Base-by-base conservation (phyloP, 495 filamentous ascomycete genomes). In the Penicillium waksmanii region DNA sequence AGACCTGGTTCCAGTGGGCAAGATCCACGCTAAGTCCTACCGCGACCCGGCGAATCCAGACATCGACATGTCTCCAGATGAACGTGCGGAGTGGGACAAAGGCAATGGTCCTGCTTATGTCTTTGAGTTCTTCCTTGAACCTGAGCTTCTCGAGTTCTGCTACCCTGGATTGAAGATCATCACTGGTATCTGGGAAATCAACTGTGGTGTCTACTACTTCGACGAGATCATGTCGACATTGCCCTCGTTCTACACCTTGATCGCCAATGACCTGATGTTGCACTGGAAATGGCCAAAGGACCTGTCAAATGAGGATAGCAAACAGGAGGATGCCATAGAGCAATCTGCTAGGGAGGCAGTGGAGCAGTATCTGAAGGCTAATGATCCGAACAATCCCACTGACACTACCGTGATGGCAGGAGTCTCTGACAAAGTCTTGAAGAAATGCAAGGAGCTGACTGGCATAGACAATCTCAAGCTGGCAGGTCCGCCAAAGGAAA, bases 91-190 rank as follows among this genome's bases (percentile, higher is more conserved):
- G 13, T 71, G 72, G 66, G 62, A 71, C 7, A 53, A 63, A 10
- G 64, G 66, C 11, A 57, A 57, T 21, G 52, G 38, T 0, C 67
- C 64, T 0, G 18, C 71, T n/a, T 66, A 77, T 49, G 67, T 74
- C 13, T 83, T 85, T 61, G 80, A 85, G 34, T 88, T 93, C 60
- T 84, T 88, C 66, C 55, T 96, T 23, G 92, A 95, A 65, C 81
- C 86, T 25, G 67, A 82, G 0, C 73, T 89, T 5, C 77, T 97
- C 18, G 60, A 77, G 27, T 75, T 82, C 48, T 82, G 87, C 58
- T 86, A 85, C 61, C 77, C 84, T 1, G 91, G 93, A 1, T 86
- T 96, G 87, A 96, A 96, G 75, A 68, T 97, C 15, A 79, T 81
- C 34, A 77, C 84, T 5, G 72, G 67, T 8, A 80, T 96, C 15